phyloP scores from a whole-genome alignment of 805 yeast genomes.

The Huiozyma sinensis region DNA sequence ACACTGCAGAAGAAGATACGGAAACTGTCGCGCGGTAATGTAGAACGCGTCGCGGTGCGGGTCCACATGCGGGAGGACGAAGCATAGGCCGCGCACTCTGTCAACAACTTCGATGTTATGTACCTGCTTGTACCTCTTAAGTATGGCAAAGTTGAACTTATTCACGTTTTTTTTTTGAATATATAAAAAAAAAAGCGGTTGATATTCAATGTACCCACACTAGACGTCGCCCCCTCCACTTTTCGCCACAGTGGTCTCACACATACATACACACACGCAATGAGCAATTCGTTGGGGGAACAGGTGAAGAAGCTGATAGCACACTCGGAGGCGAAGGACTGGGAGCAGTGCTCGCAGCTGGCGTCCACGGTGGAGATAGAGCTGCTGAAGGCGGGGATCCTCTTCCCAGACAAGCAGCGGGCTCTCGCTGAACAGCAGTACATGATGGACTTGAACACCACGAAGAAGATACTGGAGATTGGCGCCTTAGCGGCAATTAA shows the following conservation, averaged over 20 bases:
- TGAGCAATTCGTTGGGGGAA: slow-evolving; percentile 39
- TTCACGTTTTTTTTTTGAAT: too few relatives aligned
- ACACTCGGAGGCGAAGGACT: slow-evolving; percentile 53
- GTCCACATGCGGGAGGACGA: slow-evolving; percentile 33
- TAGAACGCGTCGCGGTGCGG: slow-evolving; percentile 41
- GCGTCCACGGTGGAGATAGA: slow-evolving; percentile 69
- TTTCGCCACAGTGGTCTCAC: too few relatives aligned
- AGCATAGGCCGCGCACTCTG: neutral
- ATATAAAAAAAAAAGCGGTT: too few relatives aligned
- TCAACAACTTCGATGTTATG: too few relatives aligned
- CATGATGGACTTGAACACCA: slow-evolving; percentile 59
- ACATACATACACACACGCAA: neutral
- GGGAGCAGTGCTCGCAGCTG: slow-evolving; percentile 46
- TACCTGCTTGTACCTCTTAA: too few relatives aligned
- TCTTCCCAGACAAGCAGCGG: slow-evolving; percentile 46
- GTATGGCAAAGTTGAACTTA: too few relatives aligned
- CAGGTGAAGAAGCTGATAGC: slow-evolving; percentile 59
- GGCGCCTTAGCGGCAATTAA: slow-evolving; percentile 78
- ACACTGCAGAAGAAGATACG: slow-evolving; percentile 51
- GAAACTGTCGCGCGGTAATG: slow-evolving; percentile 40
- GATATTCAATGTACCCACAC: too few relatives aligned
- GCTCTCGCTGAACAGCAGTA: slow-evolving; percentile 22
- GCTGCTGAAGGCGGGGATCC: slow-evolving; percentile 62
- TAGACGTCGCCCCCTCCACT: too few relatives aligned
- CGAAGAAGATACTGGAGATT: slow-evolving; percentile 76